Base-by-base conservation (phyloP, 108 stramenopile species). In the Cyclotella kingstonii region DNA sequence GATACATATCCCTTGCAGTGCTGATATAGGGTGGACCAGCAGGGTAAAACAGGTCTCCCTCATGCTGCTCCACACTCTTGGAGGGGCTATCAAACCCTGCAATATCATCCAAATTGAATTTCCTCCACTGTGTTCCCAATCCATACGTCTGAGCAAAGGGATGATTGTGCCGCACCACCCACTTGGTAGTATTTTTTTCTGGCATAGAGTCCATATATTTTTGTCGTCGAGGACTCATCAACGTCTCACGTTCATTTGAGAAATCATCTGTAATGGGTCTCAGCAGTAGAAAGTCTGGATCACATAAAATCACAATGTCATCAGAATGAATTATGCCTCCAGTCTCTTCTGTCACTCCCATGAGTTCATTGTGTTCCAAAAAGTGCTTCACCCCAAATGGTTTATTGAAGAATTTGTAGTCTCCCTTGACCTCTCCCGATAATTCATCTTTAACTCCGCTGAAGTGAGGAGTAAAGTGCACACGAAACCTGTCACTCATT, bases 261-360 rank as follows among this genome's bases (percentile, higher is more conserved):
- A 88, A 85, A 52, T 89, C 90, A 47, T 72, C 77, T 7, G 78
- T 79, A 12, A 98, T 62, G 7, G 94, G 93, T 38, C 91, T 49
- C 49, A 97, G 45, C 25, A 98, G 64, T 6, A 95, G 58, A 86
- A 96, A 91, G 66, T 98, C 98, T 9, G 98, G 98, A 77, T 98
- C 98, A 29, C 92, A 50, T n/a, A 98, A 68, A 21, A 94, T 90
- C 6, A 97, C 48, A 6, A 98, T 68, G n/a, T 72, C 80, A 59
- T 95, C 89, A 1, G 65, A 43, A 54, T 62, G 40, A 2, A 63
- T 63, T 68, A 79, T 56, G 30, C 51, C 33, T 35, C 54, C 30
- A 11, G 1, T 35, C 14, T 48, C 12, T 46, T 14, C 44, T 7
- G 46, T 23, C 38, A 83, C 51, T 14, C 69, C 84, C 70, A 80